Evolutionary conservation across 495 filamentous ascomycete genomes (phyloP).

Genomic region (Amorphotheca resinae): DNA sequence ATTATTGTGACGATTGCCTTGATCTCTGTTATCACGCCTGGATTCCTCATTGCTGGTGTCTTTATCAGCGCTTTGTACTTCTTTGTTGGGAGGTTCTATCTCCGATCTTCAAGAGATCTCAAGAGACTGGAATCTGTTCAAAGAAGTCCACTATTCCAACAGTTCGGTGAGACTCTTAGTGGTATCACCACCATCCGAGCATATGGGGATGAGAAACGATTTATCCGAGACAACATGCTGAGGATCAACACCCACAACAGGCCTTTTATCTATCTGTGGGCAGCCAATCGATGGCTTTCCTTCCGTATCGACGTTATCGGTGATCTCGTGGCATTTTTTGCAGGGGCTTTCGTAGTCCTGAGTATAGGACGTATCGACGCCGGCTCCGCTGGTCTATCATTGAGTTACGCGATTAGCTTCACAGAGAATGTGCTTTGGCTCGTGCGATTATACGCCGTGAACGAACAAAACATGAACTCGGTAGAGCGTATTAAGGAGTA

Average conservation of each 20-base stretch:
- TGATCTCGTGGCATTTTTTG: conserved; percentile 86
- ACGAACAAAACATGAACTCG: conserved; percentile 99
- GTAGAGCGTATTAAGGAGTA: conserved; percentile 98
- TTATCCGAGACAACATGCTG: conserved; percentile 82
- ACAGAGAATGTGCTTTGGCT: conserved; percentile 97
- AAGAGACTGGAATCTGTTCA: conserved; percentile 94
- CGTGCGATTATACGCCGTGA: conserved; percentile 84
- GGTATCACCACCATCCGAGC: conserved; percentile 97
- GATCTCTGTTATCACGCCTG: conserved; percentile 87
- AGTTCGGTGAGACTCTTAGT: conserved; percentile 91
- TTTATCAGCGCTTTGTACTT: conserved; percentile 79
- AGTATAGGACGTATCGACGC: conserved; percentile 80
- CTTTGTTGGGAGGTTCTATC: conserved; percentile 74
- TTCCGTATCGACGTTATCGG: conserved; percentile 85
- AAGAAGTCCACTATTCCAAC: conserved; percentile 90
- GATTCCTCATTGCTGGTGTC: conserved; percentile 75
- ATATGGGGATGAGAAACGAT: conserved; percentile 87
- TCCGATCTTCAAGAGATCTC: conserved; percentile 82
- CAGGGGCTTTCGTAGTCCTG: conserved; percentile 79
- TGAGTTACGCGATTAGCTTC: conserved; percentile 97
- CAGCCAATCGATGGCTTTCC: conserved; percentile 92
- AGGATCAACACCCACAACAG: conserved; percentile 84
- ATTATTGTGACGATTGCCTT: conserved; percentile 82
- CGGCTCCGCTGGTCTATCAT: conserved; percentile 84
- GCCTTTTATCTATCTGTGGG: conserved; percentile 95